Evolutionary conservation across 2,329 filamentous ascomycete genomes (phyloP).

Genomic region (Ophiosphaerella korrae): DNA sequence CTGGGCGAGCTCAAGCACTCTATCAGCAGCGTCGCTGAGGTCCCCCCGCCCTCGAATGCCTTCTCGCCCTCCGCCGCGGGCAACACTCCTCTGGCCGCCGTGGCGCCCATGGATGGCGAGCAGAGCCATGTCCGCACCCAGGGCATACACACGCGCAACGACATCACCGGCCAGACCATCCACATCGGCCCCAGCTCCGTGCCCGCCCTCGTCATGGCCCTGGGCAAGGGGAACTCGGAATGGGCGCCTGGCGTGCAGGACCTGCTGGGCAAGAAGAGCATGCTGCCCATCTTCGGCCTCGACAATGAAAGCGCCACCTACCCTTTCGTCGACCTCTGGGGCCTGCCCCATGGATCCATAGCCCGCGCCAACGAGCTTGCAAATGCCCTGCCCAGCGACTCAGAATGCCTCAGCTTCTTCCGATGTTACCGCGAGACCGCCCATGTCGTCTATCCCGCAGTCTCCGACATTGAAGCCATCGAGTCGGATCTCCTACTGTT

Average conservation of each 20-base stretch:
- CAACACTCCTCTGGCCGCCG: conserved; percentile 42
- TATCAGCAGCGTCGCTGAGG: conserved; percentile 45
- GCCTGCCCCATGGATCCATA: conserved; percentile 62
- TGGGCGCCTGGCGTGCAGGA: conserved; percentile 60
- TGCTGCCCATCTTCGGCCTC: conserved; percentile 65
- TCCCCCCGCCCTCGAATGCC: conserved; percentile 39
- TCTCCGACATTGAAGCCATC: conserved; percentile 61
- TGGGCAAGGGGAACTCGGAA: conserved; percentile 52
- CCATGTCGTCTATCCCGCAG: conserved; percentile 65
- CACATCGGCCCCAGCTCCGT: conserved; percentile 67
- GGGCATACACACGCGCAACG: conserved; percentile 65
- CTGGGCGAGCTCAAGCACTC: conserved; percentile 52
- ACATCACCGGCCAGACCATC: conserved; percentile 63
- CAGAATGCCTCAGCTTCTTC: conserved; percentile 63
- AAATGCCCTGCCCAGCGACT: conserved; percentile 63
- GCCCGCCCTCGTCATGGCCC: conserved; percentile 62
- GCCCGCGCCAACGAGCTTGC: conserved; percentile 63
- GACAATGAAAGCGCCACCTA: conserved; percentile 70
- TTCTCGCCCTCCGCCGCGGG: conserved; percentile 39
- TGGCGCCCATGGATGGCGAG: conserved; percentile 44
- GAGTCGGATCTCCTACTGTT: conserved; percentile 61
- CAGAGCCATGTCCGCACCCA: conserved; percentile 54
- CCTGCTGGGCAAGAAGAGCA: conserved; percentile 62
- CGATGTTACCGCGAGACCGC: conserved; percentile 63
- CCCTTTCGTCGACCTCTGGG: conserved; percentile 69